Base-by-base conservation (phyloP, 768 basidiomycete species). In the Boletus vinaceobasis region DNA sequence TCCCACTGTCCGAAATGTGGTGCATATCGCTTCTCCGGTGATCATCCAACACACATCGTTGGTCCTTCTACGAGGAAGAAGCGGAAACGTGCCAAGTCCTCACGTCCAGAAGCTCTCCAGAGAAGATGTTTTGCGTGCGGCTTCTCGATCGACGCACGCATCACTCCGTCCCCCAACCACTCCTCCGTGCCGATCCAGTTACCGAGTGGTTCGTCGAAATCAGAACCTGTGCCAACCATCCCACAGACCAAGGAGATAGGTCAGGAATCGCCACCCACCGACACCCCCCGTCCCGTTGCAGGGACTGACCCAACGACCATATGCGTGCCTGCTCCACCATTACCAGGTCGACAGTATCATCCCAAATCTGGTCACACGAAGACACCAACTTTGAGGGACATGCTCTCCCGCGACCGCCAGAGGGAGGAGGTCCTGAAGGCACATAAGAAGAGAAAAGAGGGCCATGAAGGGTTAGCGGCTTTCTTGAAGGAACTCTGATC, bases 341-440 rank as follows among this genome's bases (percentile, higher is more conserved):
- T 40, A 17, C 21, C 49, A 19, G 17, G n/a, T 38, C 55, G 64
- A 6, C 79, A 74, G 50, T 51, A 72, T 8, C 75, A 77, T 10
- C 65, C 73, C 11, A 87, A 86, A 69, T 23, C 52, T 6, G 44
- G 36, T 37, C 48, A 49, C 33, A 11, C 50, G 4, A 67, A 59
- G 67, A 81, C 78, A 60, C 68, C 77, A 1, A 77, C 77, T 10
- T 64, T 91, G 39, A 86, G 83, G 65, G 78, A 82, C 40, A 78
- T 91, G 74, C 74, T 90, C 33, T 77, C 78, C 27, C 79, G 80
- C 38, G 87, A 85, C 57, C 80, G 78, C 60, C 74, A 80, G 63
- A 72, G 73, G 47, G 74, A 72, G 60, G 69, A 71, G 65, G 61
- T 58, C 53, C 56, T 27, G 45, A 58, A 63, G 67, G 50, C 56